Conservation (phyloP, 2,329 filamentous ascomycete species). For the Calonectria naviculata region DNA sequence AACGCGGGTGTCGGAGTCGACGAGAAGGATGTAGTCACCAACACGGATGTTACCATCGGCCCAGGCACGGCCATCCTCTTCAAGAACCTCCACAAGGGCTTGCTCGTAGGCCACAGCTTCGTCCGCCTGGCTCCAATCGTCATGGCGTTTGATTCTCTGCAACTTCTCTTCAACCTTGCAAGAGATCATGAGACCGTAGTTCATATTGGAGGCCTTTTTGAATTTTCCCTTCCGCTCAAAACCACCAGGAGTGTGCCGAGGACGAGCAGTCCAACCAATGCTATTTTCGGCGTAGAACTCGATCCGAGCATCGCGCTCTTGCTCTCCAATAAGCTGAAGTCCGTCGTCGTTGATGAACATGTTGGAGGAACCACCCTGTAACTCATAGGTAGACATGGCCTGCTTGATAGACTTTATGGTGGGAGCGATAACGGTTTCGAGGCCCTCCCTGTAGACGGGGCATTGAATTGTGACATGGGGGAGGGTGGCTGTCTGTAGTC, state of each 20-base stretch:
- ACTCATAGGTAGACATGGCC: conserved; percentile 80
- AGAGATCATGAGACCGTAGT: conserved; percentile 75
- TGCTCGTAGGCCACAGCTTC: conserved; percentile 75
- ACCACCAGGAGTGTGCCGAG: conserved; percentile 71
- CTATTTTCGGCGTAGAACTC: conserved; percentile 77
- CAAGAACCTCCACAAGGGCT: conserved; percentile 73
- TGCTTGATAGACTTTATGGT: conserved; percentile 83
- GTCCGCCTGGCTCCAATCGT: conserved; percentile 75
- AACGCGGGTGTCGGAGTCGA: conserved; percentile 84
- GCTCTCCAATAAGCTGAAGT: conserved; percentile 73
- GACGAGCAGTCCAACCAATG: conserved; percentile 76
- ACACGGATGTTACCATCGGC: conserved; percentile 88
- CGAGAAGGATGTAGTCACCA: conserved; percentile 81
- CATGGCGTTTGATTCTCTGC: conserved; percentile 63
- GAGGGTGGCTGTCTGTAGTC: conserved; percentile 66
- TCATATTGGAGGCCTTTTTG: conserved; percentile 81
- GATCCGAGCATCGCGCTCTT: conserved; percentile 71
- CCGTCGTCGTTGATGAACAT: conserved; percentile 83
- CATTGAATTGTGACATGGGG: conserved; percentile 87
- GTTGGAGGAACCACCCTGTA: conserved; percentile 82
- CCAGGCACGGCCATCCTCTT: conserved; percentile 77
- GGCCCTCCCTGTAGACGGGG: conserved; percentile 88
- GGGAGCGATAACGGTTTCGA: conserved; percentile 78
- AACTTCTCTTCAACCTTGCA: conserved; percentile 79
- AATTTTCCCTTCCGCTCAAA: conserved; percentile 74